Evolutionary conservation across 2,329 filamentous ascomycete species (phyloP), one percentile per base, ranked within the genome.

Genomic region (Hypoxylon sp.): DNA sequence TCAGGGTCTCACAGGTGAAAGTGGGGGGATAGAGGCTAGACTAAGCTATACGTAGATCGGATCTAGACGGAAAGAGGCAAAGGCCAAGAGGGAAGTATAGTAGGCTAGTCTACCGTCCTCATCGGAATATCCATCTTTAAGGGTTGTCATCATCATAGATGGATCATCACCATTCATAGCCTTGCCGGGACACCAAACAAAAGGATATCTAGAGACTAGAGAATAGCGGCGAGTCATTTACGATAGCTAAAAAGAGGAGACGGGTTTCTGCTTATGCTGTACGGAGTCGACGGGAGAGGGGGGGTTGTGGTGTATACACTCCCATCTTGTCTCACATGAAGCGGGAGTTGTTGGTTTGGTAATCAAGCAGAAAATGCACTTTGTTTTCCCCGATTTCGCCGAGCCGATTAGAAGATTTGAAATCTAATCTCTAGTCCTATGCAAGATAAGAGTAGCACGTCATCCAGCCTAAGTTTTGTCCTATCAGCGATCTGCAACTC

Each of bases 391-490:
- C 49, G n/a, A 43, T 19, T 43, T 9, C 19, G 32, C 58, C 53
- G 30, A 60, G 21, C 45, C 48, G 36, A 63, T 23, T 28, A 34
- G 45, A 50, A n/a, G 13, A 34, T 43, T 34, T 28, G 56, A 30
- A 32, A 49, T 46, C 43, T 60, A 49, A 65, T 61, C 57, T 60
- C 32, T 28, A 46, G 51, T n/a, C 38, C 25, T 23, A 62, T 67
- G 60, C 60, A 58, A 65, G 68, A 66, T 67, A 68, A 65, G 62
- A 53, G 19, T 69, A 71, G 60, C 68, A 70, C 65, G 68, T 68
- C 65, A 70, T 70, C 52, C 38, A 63, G 19, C 23, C 50, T 19
- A 45, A 32, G 6, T 56, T 25, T 61, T 64, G 41, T 43, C 56
- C 63, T 59, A 69, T 64, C 46, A 58, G 30, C 34, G 46, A 66